These are phyloP conservation scores for Tulasnella sp. DNA, from an alignment of 768 basidiomycete genomes.

Conservation along the genomic window DNA sequence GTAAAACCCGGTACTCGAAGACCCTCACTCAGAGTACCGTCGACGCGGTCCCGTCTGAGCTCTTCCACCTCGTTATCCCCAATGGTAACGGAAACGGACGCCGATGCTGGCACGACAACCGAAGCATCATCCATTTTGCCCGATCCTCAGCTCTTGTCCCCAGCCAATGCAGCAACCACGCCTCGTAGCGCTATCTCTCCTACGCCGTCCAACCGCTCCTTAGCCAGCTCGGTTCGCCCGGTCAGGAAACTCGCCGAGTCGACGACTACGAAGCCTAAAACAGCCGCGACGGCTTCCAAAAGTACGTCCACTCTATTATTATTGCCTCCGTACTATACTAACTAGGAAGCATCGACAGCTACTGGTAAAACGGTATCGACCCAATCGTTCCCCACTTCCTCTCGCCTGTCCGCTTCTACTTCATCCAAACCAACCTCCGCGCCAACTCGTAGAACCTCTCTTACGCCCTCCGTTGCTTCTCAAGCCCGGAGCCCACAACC, in stretches of 20 bases:
- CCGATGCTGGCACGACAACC: neutral
- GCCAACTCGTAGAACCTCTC: neutral
- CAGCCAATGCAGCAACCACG: neutral
- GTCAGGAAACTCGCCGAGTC: neutral
- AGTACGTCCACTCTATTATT: neutral
- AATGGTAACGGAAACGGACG: neutral
- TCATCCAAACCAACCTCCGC: neutral
- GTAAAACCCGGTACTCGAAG: neutral
- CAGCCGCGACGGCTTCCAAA: neutral
- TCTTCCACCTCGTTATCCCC: neutral
- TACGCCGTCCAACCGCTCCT: neutral
- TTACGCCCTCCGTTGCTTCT: neutral
- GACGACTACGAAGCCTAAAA: neutral
- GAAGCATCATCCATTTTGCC: neutral
- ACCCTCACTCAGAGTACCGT: neutral
- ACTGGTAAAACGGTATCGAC: neutral
- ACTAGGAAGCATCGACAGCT: neutral
- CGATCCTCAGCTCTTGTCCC: neutral
- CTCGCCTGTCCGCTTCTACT: neutral
- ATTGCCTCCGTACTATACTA: neutral
- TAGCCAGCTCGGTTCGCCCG: neutral
- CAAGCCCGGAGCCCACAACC: neutral
- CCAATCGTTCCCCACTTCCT: neutral
- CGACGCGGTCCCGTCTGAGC: neutral
- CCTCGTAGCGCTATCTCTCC: neutral